A percentile compares a stretch with the other conserved stretches of the same genome.
Conservation (phyloP, 1,139 yeast genomes). For the Oligophagozyma castellii region DNA sequence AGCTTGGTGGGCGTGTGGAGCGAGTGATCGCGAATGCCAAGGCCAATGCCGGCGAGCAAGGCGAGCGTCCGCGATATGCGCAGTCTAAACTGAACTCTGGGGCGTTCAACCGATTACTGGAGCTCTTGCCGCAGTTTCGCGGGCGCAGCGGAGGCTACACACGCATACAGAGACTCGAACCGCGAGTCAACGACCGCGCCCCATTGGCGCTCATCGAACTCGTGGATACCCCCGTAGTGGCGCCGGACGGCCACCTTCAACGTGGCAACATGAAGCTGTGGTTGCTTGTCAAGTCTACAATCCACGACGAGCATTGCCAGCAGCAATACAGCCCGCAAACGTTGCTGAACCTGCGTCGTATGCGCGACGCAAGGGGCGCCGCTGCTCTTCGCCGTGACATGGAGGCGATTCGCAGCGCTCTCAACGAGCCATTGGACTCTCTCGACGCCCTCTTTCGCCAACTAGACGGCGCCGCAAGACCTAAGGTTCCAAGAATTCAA, state of each 20-base stretch:
- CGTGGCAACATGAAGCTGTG: slow-evolving; percentile 24
- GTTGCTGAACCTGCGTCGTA: slow-evolving; percentile 15
- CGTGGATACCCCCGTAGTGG: slow-evolving; percentile 47
- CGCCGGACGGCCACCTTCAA: slow-evolving; percentile 7
- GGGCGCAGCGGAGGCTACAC: slow-evolving; percentile 72
- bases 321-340: too few relatives aligned
- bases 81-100: too few relatives aligned
- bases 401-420: slow-evolving; percentile 11
- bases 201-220: slow-evolving; percentile 82
- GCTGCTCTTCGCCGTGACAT: slow-evolving; percentile 12
- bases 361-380: slow-evolving; percentile 10
- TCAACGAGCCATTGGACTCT: too few relatives aligned
- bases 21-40: slow-evolving; percentile 39
- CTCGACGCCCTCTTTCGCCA: too few relatives aligned
- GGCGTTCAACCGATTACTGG: too few relatives aligned
- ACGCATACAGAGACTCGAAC: slow-evolving; percentile 70
- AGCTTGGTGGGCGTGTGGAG: slow-evolving; percentile 44
- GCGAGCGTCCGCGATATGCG: too few relatives aligned
- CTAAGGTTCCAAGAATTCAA: too few relatives aligned
- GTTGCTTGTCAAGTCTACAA: slow-evolving; percentile 19
- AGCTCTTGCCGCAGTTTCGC: slow-evolving; percentile 50
- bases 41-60: slow-evolving; percentile 7
- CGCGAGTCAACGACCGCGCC: slow-evolving; percentile 81
- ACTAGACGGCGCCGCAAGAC: too few relatives aligned
- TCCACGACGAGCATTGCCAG: too few relatives aligned